Base-by-base conservation (phyloP, 495 filamentous ascomycete species). In the Aspergillus olivimuriae region DNA sequence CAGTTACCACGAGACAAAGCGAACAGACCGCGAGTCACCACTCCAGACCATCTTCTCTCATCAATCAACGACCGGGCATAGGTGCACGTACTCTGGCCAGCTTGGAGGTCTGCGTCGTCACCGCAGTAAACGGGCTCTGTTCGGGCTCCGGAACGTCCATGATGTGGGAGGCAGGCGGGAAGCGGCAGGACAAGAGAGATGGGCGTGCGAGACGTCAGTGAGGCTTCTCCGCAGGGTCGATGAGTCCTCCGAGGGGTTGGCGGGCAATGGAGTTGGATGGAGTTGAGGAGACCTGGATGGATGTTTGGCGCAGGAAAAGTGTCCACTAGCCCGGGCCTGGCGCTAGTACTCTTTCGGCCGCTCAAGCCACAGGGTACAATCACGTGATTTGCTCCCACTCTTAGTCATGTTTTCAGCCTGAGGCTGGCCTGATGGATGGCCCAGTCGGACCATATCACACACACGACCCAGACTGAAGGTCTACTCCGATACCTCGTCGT, bases 71-170 rank as follows among this genome's bases (percentile, higher is more conserved):
- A n/a, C n/a, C n/a, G n/a, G n/a, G n/a, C n/a, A n/a, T n/a, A n/a
- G n/a, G n/a, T n/a, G n/a, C n/a, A 72, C 82, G 65, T 57, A 89
- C 86, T 60, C 84, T 72, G 58, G 75, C 66, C 57, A 83, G 61
- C 55, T 73, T 77, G 6, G 84, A 85, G 21, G 88, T 94, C 47
- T 95, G 89, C 61, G 86, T 83, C 56, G 78, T 82, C 60, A 94
- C 83, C 43, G 86, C 85, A 41, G 80, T 84, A 68, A 89, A 90
- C 66, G 87, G 86, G 62, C 83, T 87, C 69, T 83, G 76, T 26
- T 90, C 86, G 36, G 86, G 76, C 72, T 89, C 86, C 44, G 81
- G 72, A 51, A 79, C 76, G 68, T 91, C 84, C 87, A 92, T 92
- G 44, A 56, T 63, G 55, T 47, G 16, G 34, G 39, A 8, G 14